Base-by-base conservation (phyloP, 495 filamentous ascomycete genomes). In the Daldinia concentrica region DNA sequence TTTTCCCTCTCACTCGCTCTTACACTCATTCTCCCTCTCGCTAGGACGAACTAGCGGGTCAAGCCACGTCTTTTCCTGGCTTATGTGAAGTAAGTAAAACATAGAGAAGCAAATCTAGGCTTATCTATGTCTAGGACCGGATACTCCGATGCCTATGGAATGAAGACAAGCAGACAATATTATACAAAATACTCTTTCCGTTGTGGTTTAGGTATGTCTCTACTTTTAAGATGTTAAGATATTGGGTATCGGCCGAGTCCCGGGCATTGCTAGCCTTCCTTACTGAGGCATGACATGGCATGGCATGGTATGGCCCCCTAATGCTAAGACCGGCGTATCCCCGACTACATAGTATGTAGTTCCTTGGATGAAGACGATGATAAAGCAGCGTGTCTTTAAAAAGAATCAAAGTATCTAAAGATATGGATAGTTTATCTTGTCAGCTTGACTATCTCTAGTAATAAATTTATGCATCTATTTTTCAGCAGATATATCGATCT, bases 401-500 rank as follows among this genome's bases (percentile, higher is more conserved):
- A 45, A 22, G 9, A 45, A 15, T 6, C 8, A 39, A 41, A 5
- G 17, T 48, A 22, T 7, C 17, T 24, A 11, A 7, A 4, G 7
- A 45, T 45, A 45, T 6, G 17, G 41, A 19, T 11, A 48, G 43
- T 22, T 24, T 15, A 12, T 48, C 43, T 48, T 11, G 43, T 48
- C 19, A 54, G 45, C 19, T 26, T 55, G 22, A n/a, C n/a, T 27
- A 54, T 22, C 27, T 50, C 8, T 26, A 14, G 19, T 48, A 37
- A 24, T 51, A 17, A 15, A 24, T 6, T 14, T 27, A 57, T 26
- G 32, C 17, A 30, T 39, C 48, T 39, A 37, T 30, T 11, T 30
- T n/a, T 22, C 26, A 51, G 36, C 14, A 61, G 24, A 64, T 11
- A 62, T 50, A 73, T 65, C 71, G 61, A 73, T 73, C 66, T 51